Conservation (phyloP, 345 rosid species). For the Rhizophora apiculata region DNA sequence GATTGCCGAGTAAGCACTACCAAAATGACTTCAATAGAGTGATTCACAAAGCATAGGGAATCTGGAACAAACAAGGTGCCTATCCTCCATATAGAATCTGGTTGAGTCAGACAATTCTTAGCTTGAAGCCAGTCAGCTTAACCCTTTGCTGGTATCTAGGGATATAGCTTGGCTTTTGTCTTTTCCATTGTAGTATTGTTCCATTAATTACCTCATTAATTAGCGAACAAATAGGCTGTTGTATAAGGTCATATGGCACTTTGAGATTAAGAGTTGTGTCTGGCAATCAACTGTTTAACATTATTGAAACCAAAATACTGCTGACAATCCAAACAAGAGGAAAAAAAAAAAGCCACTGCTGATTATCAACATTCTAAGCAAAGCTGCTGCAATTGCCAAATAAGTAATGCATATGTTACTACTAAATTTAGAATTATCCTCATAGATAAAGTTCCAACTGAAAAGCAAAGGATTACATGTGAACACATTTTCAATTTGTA, state of each 20-base stretch:
- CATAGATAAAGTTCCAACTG: background rate
- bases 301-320: background rate
- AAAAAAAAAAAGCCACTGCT: too few species aligned
- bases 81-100: background rate
- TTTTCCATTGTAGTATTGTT: background rate
- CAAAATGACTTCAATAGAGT: background rate
- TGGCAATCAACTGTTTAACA: background rate
- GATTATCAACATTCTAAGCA: background rate
- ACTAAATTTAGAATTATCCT: background rate
- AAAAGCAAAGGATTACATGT: background rate
- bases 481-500: background rate
- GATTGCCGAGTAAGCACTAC: background rate
- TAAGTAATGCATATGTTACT: background rate
- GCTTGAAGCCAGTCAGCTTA: background rate
- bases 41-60: background rate
- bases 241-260: background rate
- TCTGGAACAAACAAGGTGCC: background rate
- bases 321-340: background rate
- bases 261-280: conserved; percentile 2
- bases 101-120: background rate
- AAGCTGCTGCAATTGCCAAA: background rate
- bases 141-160: background rate
- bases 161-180: too few species aligned
- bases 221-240: background rate
- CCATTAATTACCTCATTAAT: background rate